Evolutionary conservation across 306 rosid species (phyloP).

Genomic region (Fragaria ananassa): DNA sequence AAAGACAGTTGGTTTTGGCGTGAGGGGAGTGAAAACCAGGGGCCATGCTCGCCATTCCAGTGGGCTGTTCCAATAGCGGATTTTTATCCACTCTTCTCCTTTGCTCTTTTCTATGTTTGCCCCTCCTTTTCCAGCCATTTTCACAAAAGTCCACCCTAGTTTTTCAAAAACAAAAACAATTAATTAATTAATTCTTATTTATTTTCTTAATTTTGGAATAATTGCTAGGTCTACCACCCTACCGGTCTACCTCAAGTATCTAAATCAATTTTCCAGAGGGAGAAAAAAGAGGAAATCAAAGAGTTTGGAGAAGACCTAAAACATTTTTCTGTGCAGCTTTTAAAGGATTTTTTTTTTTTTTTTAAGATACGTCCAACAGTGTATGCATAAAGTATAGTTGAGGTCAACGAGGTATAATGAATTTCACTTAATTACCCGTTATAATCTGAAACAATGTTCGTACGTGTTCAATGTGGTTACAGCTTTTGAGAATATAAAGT

Average conservation of each 20-base stretch:
- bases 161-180: background rate
- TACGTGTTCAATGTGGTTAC: too few species aligned
- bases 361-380: background rate
- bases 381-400: background rate
- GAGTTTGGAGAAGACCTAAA: background rate
- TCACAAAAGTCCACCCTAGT: background rate
- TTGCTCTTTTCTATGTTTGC: slow-evolving; percentile 4
- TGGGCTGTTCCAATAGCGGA: slow-evolving; percentile 99
- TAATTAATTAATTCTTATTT: background rate
- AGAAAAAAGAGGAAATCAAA: background rate
- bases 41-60: slow-evolving; percentile 82
- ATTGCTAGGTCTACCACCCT: background rate
- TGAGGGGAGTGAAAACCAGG: slow-evolving; percentile 81
- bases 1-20: slow-evolving; percentile 49
- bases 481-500: background rate
- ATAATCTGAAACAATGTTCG: background rate
- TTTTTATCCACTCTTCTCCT: slow-evolving; percentile 33
- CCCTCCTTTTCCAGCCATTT: background rate
- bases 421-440: background rate
- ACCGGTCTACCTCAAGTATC: background rate
- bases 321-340: background rate
- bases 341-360: too few species aligned
- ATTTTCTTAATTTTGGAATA: background rate
- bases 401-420: background rate
- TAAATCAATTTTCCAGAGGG: background rate